Conservation (phyloP, 352 stramenopile species). For the Aphanomyces cochlioides region DNA sequence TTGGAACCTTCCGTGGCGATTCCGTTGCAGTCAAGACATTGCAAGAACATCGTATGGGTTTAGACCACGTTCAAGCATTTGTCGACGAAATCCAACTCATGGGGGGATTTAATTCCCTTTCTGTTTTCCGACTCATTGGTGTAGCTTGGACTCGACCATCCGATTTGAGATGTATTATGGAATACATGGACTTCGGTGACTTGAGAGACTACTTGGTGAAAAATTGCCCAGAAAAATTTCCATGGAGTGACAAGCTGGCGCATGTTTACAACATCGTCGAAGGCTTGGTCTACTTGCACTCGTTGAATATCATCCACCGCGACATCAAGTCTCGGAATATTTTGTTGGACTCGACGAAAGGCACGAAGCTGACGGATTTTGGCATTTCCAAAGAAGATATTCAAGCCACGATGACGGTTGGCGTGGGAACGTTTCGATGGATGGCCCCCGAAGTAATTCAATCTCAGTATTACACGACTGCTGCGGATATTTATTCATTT, state of each 20-base stretch:
- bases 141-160: no score
- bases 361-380: slow-evolving; percentile 64
- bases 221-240: slow-evolving; percentile 32
- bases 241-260: slow-evolving; percentile 66
- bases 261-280: slow-evolving; percentile 65
- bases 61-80: no score
- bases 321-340: slow-evolving; percentile 66
- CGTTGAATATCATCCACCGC: slow-evolving; percentile 55
- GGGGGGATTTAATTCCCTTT: no score
- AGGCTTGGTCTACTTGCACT: slow-evolving; percentile 67
- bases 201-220: no score
- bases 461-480: slow-evolving; percentile 42
- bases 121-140: no score
- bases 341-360: slow-evolving; percentile 50
- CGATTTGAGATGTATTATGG: no score
- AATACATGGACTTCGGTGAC: no score
- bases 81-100: no score
- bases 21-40: no score
- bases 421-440: slow-evolving; percentile 48
- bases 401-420: slow-evolving; percentile 59
- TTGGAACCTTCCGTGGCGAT: no score
- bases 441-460: slow-evolving; percentile 51
- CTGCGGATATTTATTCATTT: slow-evolving; percentile 53
- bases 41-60: no score
- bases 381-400: slow-evolving; percentile 43